These are phyloP conservation scores for Emmonsiellopsis sp. DNA, from an alignment of 2,329 filamentous ascomycete genomes.

Conservation along the genomic window DNA sequence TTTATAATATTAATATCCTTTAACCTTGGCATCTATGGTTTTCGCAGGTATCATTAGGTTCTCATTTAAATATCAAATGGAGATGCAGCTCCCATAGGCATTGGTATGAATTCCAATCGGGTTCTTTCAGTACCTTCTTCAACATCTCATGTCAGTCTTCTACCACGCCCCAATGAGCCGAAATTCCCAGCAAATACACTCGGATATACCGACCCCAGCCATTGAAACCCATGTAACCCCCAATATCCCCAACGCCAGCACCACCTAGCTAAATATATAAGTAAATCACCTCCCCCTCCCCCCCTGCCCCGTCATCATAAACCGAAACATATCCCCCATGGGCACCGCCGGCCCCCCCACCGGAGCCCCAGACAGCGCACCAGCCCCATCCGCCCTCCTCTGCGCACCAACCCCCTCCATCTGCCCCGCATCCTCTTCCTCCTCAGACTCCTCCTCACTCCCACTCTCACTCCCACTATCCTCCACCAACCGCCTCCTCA, in stretches of 20 bases:
- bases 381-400: conserved; percentile 20
- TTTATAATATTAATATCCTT: neutral
- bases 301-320: conserved; percentile 39
- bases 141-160: no score
- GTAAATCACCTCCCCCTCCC: conserved; percentile 17
- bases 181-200: no score
- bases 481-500: conserved; percentile 51
- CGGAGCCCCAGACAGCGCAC: conserved; percentile 27
- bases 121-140: no score
- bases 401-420: conserved; percentile 32
- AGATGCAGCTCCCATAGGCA: no score
- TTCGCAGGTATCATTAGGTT: no score
- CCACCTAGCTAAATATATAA: neutral
- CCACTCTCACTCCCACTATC: conserved; percentile 36
- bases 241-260: neutral
- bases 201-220: no score
- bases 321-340: conserved; percentile 40
- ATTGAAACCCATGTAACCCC: neutral
- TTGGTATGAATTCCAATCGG: no score
- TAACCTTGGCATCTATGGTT: neutral
- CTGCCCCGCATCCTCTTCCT: conserved; percentile 28
- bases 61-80: no score
- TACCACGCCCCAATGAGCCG: no score
- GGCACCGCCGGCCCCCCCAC: conserved; percentile 24
- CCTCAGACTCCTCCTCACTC: conserved; percentile 47